A percentile compares a stretch with the other conserved stretches of the same genome.
Evolutionary conservation across 768 basidiomycete genomes (phyloP).

Genomic region (Tephrocybe sp.): DNA sequence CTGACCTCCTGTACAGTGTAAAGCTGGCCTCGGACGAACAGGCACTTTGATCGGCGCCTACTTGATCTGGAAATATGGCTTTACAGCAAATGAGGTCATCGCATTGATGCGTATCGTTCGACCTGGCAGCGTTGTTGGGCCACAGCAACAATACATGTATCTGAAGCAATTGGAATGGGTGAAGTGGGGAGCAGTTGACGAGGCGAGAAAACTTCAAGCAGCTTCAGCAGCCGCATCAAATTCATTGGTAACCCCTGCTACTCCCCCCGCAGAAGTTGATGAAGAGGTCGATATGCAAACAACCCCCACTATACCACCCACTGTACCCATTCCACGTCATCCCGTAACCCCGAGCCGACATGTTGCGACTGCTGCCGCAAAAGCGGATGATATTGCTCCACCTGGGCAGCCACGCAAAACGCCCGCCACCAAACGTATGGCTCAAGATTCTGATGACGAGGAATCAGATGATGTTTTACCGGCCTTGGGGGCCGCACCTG

Average conservation of each 20-base stretch:
- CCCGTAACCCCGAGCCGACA: conserved; percentile 85
- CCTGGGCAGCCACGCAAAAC: conserved; percentile 90
- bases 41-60: conserved; percentile 98
- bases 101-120: conserved; percentile 98
- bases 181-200: conserved; percentile 90
- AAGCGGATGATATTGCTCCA: conserved; percentile 69
- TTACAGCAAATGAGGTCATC: conserved; percentile 93
- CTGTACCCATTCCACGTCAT: conserved; percentile 41
- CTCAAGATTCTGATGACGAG: conserved; percentile 69
- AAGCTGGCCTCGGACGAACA: conserved; percentile 95
- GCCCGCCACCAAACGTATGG: conserved; percentile 70
- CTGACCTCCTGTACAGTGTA: conserved; percentile 59
- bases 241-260: conserved; percentile 68
- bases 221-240: conserved; percentile 35
- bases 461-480: conserved; percentile 65
- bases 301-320: conserved; percentile 30
- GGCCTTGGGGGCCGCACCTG: conserved; percentile 53
- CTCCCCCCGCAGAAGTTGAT: conserved; percentile 77
- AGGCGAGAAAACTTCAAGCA: conserved; percentile 55
- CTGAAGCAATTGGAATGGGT: conserved; percentile 93
- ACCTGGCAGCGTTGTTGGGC: conserved; percentile 90
- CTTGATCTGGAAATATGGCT: conserved; percentile 98
- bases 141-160: conserved; percentile 94
- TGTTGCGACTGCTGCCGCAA: conserved; percentile 66
- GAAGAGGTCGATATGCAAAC: conserved; percentile 56